Evolutionary conservation across 164 flowering plant genomes (phyloP).

Genomic region (Amborella trichopoda): DNA sequence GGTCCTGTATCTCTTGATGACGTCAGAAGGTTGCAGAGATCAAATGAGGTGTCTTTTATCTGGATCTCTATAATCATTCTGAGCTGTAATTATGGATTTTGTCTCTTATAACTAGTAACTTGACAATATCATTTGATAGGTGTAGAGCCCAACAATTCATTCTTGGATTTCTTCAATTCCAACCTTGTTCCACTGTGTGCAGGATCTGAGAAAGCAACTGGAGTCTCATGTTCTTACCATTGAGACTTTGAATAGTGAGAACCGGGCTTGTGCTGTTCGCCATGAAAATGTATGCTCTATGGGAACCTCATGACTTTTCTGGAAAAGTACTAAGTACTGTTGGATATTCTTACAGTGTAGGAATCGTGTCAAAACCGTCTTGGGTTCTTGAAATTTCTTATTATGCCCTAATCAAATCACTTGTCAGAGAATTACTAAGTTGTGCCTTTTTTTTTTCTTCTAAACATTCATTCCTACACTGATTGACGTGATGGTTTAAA

Average conservation of each 20-base stretch:
- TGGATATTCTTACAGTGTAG: too few species aligned
- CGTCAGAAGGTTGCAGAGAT: conserved; percentile 85
- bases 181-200: conserved; percentile 10
- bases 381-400: too few species aligned
- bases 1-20: conserved; percentile 97
- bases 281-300: conserved; percentile 58
- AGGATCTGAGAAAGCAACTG: conserved; percentile 88
- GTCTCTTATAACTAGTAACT: neutral
- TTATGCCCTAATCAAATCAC: too few species aligned
- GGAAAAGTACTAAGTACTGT: neutral
- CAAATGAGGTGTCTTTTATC: conserved; percentile 57
- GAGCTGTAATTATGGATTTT: neutral
- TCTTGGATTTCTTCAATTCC: too few species aligned
- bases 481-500: too few species aligned
- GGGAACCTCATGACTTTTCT: neutral
- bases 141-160: too few species aligned
- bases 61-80: neutral
- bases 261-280: conserved; percentile 36
- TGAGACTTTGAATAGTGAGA: conserved; percentile 51
- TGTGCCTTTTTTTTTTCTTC: too few species aligned
- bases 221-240: conserved; percentile 62
- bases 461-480: too few species aligned
- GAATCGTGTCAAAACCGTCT: too few species aligned
- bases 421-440: neutral
- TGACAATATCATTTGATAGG: too few species aligned